These are phyloP conservation scores for Tardiomyces depauwii DNA, from an alignment of 1,139 yeast species.

Conservation along the genomic window DNA sequence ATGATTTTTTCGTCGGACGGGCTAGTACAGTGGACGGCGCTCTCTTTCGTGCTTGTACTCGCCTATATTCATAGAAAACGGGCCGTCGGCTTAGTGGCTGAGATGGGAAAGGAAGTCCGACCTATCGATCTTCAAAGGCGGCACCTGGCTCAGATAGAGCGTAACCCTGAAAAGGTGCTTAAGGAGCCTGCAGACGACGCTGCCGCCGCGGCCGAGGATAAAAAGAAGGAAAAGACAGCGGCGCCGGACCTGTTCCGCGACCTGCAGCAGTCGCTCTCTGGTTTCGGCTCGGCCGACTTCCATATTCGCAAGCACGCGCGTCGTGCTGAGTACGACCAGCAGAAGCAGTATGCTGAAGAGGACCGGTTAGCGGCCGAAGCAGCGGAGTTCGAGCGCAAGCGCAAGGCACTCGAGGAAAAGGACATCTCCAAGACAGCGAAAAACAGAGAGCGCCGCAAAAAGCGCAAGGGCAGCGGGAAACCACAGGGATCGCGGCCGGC, in stretches of 20 bases:
- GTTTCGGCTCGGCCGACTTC: constrained; percentile 31
- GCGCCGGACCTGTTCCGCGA: neutral
- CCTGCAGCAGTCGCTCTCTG: constrained; percentile 11
- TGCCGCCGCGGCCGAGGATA: neutral
- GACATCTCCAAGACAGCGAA: constrained; percentile 22
- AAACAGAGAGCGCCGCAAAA: constrained; percentile 19
- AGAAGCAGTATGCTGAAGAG: constrained; percentile 17
- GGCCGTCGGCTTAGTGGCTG: too few relatives aligned
- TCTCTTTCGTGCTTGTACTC: too few relatives aligned
- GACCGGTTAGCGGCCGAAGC: constrained; percentile 11
- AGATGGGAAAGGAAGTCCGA: neutral
- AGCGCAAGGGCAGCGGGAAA: constrained; percentile 8
- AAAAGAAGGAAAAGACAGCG: neutral
- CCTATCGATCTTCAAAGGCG: neutral
- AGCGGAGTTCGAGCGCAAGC: constrained; percentile 17
- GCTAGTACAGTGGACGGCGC: too few relatives aligned
- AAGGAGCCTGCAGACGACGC: neutral
- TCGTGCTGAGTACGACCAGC: constrained; percentile 22
- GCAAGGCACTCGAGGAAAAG: constrained; percentile 7
- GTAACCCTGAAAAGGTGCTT: neutral
- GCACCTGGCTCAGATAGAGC: neutral
- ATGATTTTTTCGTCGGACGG: too few relatives aligned
- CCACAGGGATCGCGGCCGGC: neutral
- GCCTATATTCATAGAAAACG: too few relatives aligned
- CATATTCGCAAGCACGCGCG: constrained; percentile 27